A percentile compares a stretch with the other conserved stretches of the same genome.
Evolutionary conservation across 164 flowering plant species (phyloP).

Genomic region (Stephania japonica): DNA sequence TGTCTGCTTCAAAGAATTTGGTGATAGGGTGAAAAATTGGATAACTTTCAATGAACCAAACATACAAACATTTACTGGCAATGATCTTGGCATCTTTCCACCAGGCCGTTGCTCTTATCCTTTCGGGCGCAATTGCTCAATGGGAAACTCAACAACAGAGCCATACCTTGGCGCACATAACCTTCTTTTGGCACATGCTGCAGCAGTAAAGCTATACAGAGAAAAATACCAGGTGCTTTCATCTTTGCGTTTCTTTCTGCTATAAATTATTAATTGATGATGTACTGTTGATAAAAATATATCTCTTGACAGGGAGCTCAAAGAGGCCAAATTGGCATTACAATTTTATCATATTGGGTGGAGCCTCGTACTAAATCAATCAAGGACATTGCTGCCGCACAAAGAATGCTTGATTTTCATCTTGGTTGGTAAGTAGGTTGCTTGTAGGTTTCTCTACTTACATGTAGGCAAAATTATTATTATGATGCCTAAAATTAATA

Average conservation of each 20-base stretch:
- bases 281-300: background rate
- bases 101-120: slow-evolving; percentile 19
- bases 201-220: slow-evolving; percentile 14
- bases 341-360: slow-evolving; percentile 5
- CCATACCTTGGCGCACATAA: slow-evolving; percentile 18
- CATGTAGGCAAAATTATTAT: background rate
- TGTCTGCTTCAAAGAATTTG: slow-evolving; percentile 19
- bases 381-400: slow-evolving; percentile 1
- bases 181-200: slow-evolving; percentile 15
- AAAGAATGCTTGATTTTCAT: slow-evolving; percentile 2
- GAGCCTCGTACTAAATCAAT: slow-evolving; percentile 1
- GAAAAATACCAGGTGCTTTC: slow-evolving; percentile 14
- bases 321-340: slow-evolving; percentile 12
- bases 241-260: background rate
- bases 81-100: slow-evolving; percentile 9
- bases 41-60: slow-evolving; percentile 19
- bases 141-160: slow-evolving; percentile 17
- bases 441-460: background rate
- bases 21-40: slow-evolving; percentile 19
- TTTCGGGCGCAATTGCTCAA: slow-evolving; percentile 12
- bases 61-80: background rate
- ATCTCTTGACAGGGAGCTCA: slow-evolving; percentile 1
- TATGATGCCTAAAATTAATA: background rate
- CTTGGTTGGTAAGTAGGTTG: slow-evolving; percentile 11
- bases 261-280: background rate